These are phyloP conservation scores for Paramyrothecium roridum DNA, from an alignment of 2,329 filamentous ascomycete species.

Conservation along the genomic window DNA sequence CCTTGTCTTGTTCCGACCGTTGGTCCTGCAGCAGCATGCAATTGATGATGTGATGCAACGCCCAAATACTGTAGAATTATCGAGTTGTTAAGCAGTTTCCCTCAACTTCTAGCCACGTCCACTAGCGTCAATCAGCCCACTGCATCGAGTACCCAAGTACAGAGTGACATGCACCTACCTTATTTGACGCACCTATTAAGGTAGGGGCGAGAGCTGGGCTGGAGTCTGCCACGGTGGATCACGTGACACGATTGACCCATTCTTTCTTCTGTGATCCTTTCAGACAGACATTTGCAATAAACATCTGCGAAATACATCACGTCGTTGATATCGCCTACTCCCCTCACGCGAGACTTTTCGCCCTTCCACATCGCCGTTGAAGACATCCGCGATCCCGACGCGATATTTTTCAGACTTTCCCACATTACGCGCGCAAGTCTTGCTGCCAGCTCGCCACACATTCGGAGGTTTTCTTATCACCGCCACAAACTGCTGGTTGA, in stretches of 20 bases:
- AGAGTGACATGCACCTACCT: no score
- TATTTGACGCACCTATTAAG: no score
- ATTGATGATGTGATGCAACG: background rate
- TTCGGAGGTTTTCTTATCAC: background rate
- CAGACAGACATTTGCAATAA: constrained; percentile 20
- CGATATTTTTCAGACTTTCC: background rate
- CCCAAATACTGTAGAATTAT: background rate
- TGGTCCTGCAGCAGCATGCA: background rate
- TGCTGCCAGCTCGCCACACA: background rate
- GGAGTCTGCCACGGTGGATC: constrained; percentile 13
- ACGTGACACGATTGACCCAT: constrained; percentile 25
- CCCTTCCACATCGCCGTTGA: background rate
- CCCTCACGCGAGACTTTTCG: background rate
- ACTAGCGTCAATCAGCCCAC: no score
- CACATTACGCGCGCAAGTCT: background rate
- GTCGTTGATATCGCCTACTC: constrained; percentile 1
- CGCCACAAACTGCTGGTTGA: constrained; percentile 5
- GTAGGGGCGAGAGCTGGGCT: no score
- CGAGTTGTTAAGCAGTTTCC: background rate
- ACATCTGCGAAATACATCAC: constrained; percentile 12
- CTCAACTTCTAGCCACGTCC: no score
- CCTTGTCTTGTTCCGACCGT: background rate
- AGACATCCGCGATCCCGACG: background rate
- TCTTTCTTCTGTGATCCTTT: constrained; percentile 20
- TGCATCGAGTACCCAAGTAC: no score